Percentiles rank a stretch among this genome's conserved stretches.
These are phyloP conservation scores for Chytridium lagenaria DNA, from an alignment of 371 early-diverging fungal species.

Conservation along the genomic window DNA sequence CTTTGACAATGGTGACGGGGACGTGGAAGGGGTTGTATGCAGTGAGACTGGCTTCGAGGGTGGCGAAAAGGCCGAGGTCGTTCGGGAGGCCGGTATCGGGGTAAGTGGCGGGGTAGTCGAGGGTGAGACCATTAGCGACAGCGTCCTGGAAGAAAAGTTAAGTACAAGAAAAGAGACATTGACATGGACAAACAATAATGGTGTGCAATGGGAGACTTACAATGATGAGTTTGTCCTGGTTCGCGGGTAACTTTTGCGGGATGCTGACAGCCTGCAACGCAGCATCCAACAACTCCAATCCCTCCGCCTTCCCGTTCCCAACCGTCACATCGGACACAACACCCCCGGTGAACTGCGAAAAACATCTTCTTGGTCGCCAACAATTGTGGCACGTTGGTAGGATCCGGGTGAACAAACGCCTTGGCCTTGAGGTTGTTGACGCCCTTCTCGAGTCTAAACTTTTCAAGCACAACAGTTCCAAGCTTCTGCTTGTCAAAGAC, in stretches of 20 bases:
- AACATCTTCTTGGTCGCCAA: constrained; percentile 10
- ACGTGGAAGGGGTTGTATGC: constrained; percentile 9
- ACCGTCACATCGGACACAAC: not conserved
- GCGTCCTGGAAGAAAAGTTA: not conserved
- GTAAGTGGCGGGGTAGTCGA: not conserved
- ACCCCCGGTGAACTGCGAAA: constrained; percentile 16
- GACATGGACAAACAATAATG: not conserved
- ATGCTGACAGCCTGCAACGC: constrained; percentile 16
- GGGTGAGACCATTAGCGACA: not conserved
- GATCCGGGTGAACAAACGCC: not conserved
- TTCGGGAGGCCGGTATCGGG: not conserved
- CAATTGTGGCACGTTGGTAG: not conserved
- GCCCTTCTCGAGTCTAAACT: constrained; percentile 13
- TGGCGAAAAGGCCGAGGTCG: not conserved
- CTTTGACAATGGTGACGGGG: constrained; percentile 14
- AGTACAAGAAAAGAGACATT: not conserved
- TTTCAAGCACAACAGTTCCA: constrained; percentile 25
- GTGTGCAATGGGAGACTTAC: not conserved
- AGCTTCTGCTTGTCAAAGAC: not conserved
- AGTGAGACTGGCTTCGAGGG: not conserved
- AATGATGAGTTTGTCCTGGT: constrained; percentile 2
- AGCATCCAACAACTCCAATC: constrained; percentile 11
- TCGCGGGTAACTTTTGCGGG: constrained; percentile 2
- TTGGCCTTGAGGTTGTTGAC: constrained; percentile 3
- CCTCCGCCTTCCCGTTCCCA: not conserved